A percentile compares a stretch with the other conserved stretches of the same genome.
These are phyloP conservation scores for Dryadomyces quercus-mongolicae DNA, from an alignment of 2,329 filamentous ascomycete genomes.

Conservation along the genomic window DNA sequence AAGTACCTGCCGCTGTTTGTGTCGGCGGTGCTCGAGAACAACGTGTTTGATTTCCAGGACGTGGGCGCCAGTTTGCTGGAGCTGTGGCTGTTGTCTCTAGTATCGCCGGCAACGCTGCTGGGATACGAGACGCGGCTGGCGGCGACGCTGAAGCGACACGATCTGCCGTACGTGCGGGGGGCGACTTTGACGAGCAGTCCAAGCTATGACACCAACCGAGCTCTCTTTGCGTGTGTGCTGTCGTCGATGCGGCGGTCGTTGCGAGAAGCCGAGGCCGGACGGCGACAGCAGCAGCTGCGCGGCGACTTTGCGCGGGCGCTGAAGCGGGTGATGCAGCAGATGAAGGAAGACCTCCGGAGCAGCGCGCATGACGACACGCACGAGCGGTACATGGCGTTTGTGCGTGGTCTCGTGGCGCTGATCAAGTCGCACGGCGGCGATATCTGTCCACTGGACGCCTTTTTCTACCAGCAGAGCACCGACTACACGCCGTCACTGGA, in stretches of 20 bases:
- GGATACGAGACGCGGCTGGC: conserved; percentile 38
- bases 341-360: conserved; percentile 33
- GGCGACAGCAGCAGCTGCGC: conserved; percentile 25
- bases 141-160: conserved; percentile 28
- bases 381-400: conserved; percentile 34
- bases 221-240: conserved; percentile 37
- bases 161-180: conserved; percentile 30
- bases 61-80: conserved; percentile 32
- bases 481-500: conserved; percentile 43
- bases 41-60: conserved; percentile 34
- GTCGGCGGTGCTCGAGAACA: conserved; percentile 32
- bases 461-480: conserved; percentile 42
- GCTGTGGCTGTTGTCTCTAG: conserved; percentile 40
- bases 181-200: conserved; percentile 21
- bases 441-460: conserved; percentile 40
- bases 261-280: conserved; percentile 23
- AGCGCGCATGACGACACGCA: conserved; percentile 22
- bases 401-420: conserved; percentile 37
- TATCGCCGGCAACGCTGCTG: conserved; percentile 33
- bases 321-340: conserved; percentile 37
- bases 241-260: conserved; percentile 37
- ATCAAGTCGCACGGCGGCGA: conserved; percentile 42
- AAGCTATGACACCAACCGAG: conserved; percentile 34
- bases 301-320: conserved; percentile 31
- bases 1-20: conserved; percentile 39